Conservation (phyloP, 2,329 filamentous ascomycete genomes). For the Aspergillus sp. region DNA sequence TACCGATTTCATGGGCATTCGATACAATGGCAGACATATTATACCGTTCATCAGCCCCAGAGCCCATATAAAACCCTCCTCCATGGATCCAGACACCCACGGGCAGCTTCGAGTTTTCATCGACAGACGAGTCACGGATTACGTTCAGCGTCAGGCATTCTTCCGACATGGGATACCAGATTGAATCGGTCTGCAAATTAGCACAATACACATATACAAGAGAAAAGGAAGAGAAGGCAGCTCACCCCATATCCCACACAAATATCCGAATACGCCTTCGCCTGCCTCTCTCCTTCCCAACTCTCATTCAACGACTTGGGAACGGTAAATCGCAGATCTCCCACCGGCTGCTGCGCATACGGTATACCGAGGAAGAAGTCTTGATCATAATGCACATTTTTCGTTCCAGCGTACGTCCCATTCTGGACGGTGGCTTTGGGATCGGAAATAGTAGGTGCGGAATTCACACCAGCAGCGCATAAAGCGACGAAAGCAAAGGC, state of each 20-base stretch:
- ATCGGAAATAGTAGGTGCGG: slow-evolving; percentile 13
- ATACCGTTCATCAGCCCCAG: slow-evolving; percentile 52
- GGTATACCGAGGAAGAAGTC: slow-evolving; percentile 54
- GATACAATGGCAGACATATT: slow-evolving; percentile 59
- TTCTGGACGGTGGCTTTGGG: slow-evolving; percentile 37
- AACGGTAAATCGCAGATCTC: slow-evolving; percentile 49
- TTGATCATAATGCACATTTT: slow-evolving; percentile 39
- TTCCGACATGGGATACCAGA: slow-evolving; percentile 40
- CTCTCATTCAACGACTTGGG: slow-evolving; percentile 47
- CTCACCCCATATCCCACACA: slow-evolving; percentile 50
- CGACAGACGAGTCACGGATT: slow-evolving; percentile 44
- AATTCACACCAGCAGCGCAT: slow-evolving; percentile 9
- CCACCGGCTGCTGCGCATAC: slow-evolving; percentile 52
- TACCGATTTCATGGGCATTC: slow-evolving; percentile 46
- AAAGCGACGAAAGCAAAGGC: slow-evolving; percentile 10
- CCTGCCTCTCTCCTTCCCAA: slow-evolving; percentile 39
- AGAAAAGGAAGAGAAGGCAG: slow-evolving; percentile 7
- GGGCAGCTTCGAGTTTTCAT: slow-evolving; percentile 42
- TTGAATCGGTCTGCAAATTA: slow-evolving; percentile 28
- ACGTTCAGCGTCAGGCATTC: slow-evolving; percentile 62
- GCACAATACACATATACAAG: not conserved
- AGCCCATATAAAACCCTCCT: slow-evolving; percentile 51
- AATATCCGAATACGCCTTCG: slow-evolving; percentile 42
- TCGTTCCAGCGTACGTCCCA: slow-evolving; percentile 45
- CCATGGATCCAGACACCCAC: slow-evolving; percentile 60